A percentile compares a stretch with the other conserved stretches of the same genome.
These are phyloP conservation scores for Trametes cubensis DNA, from an alignment of 768 basidiomycete species.

Conservation along the genomic window DNA sequence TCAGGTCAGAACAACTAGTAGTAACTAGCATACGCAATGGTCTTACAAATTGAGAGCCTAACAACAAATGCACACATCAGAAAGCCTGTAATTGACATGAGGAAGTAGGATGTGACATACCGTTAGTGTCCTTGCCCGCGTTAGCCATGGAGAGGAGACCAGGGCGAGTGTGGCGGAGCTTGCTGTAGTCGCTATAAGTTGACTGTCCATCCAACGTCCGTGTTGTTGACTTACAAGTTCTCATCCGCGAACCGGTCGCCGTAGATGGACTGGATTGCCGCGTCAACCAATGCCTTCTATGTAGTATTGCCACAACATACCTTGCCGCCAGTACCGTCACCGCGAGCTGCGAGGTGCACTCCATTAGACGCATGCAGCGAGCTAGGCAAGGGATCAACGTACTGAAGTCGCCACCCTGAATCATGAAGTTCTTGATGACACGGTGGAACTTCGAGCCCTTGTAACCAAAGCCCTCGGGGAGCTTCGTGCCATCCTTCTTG, in stretches of 20 bases:
- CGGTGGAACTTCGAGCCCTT: constrained; percentile 97
- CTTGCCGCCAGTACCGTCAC: constrained; percentile 92
- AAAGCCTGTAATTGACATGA: constrained; percentile 5
- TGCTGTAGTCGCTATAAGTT: constrained; percentile 50
- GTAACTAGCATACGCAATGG: background rate
- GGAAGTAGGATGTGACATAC: constrained; percentile 38
- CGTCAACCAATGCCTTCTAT: background rate
- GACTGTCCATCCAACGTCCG: background rate
- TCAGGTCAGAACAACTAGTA: background rate
- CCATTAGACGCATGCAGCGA: constrained; percentile 23
- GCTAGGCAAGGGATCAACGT: constrained; percentile 37
- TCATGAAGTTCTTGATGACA: constrained; percentile 95
- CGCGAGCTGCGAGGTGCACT: constrained; percentile 54
- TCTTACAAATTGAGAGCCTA: constrained; percentile 87
- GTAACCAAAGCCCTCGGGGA: constrained; percentile 84
- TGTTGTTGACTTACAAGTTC: constrained; percentile 71
- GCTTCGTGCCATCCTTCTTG: constrained; percentile 68
- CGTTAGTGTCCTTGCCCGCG: constrained; percentile 90
- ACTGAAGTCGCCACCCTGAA: constrained; percentile 99
- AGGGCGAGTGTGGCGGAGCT: constrained; percentile 89
- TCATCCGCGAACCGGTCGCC: constrained; percentile 91
- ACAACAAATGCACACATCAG: background rate
- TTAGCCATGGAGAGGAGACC: constrained; percentile 96
- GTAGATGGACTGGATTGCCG: constrained; percentile 73
- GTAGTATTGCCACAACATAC: constrained; percentile 38